These are phyloP conservation scores for Suillus bovinus DNA, from an alignment of 768 basidiomycete genomes.

Conservation along the genomic window DNA sequence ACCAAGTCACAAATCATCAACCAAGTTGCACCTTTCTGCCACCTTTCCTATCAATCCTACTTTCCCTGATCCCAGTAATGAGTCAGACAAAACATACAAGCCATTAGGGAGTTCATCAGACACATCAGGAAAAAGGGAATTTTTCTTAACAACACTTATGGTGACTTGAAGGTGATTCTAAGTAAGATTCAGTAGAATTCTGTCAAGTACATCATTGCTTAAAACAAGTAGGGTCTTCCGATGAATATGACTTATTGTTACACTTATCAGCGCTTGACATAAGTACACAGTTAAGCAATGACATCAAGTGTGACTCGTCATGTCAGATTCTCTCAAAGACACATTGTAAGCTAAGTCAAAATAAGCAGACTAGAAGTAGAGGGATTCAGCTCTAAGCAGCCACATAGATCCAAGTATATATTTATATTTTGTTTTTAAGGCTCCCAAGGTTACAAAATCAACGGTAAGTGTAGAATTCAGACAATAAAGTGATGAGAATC, in stretches of 20 bases:
- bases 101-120: too few species aligned
- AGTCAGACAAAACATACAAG: neutral
- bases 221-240: too few species aligned
- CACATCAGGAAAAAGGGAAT: too few species aligned
- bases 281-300: too few species aligned
- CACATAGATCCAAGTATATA: neutral
- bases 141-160: too few species aligned
- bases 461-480: neutral
- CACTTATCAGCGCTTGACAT: too few species aligned
- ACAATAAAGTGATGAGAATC: neutral
- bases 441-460: neutral
- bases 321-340: neutral
- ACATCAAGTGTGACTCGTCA: neutral
- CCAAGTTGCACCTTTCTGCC: neutral
- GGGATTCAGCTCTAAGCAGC: neutral
- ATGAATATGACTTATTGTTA: too few species aligned
- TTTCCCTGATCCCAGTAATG: neutral
- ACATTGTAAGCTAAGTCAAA: neutral
- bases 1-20: neutral
- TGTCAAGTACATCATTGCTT: too few species aligned
- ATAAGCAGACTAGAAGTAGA: neutral
- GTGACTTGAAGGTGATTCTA: too few species aligned
- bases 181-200: too few species aligned
- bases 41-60: neutral
- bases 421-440: neutral